Evolutionary conservation across 208 protist species (phyloP).

Genomic region (Trypanosoma melophagium): DNA sequence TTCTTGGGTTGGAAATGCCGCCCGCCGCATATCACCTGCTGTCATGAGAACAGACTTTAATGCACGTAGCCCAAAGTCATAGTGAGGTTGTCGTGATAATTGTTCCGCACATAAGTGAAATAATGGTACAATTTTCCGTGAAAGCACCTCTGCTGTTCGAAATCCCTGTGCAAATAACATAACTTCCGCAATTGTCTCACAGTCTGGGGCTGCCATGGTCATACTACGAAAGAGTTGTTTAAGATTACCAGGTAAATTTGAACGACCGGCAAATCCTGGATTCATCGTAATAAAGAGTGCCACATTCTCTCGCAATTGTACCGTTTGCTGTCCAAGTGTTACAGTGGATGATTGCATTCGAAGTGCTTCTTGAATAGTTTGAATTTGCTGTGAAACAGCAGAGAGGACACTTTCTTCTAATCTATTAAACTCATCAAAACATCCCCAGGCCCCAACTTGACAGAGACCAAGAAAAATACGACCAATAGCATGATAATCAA

Average conservation of each 20-base stretch:
- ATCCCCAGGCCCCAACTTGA: constrained; percentile 99
- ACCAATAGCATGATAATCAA: constrained; percentile 98
- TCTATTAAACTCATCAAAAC: constrained; percentile 99
- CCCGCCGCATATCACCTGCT: constrained; percentile 96
- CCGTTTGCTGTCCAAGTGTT: constrained; percentile 87
- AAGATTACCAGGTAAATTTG: constrained; percentile 99
- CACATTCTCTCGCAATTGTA: constrained; percentile 92
- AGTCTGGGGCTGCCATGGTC: constrained; percentile 98
- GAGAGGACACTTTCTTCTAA: constrained; percentile 99
- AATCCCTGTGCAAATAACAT: constrained; percentile 99
- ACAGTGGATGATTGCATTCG: constrained; percentile 59
- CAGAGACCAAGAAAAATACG: constrained; percentile 99
- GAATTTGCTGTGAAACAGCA: constrained; percentile 99
- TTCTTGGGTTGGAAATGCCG: neutral
- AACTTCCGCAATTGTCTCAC: constrained; percentile 99
- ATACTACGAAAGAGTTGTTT: constrained; percentile 99
- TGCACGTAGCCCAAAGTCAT: constrained; percentile 99
- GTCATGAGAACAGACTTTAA: constrained; percentile 99
- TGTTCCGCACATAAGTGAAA: constrained; percentile 98
- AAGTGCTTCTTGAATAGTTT: constrained; percentile 96
- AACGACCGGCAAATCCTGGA: constrained; percentile 99
- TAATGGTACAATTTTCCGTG: constrained; percentile 97
- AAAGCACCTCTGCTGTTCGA: constrained; percentile 93
- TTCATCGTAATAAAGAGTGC: constrained; percentile 99
- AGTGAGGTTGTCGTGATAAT: constrained; percentile 98